Percentiles rank a stretch among this genome's conserved stretches.
phyloP scores from a whole-genome alignment of 768 basidiomycete genomes.

The Naganishia randhawae region DNA sequence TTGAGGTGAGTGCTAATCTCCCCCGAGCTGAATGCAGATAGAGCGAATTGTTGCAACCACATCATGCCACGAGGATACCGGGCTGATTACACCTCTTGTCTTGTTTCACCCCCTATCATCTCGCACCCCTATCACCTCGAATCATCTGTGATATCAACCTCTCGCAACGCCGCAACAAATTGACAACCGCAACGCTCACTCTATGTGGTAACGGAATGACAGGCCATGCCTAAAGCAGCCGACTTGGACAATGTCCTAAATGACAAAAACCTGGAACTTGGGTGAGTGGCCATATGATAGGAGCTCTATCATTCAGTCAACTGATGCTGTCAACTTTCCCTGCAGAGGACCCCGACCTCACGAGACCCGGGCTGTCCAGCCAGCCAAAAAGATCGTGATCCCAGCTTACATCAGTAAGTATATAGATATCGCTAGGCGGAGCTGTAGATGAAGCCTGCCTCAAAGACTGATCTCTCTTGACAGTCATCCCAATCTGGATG shows the following conservation, averaged over 20 bases:
- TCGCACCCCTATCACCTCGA: neutral
- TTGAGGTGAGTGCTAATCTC: constrained; percentile 7
- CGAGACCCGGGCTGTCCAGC: constrained; percentile 13
- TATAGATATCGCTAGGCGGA: neutral
- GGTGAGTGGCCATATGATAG: neutral
- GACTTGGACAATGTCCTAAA: constrained; percentile 15
- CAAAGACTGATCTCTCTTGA: neutral
- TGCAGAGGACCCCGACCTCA: constrained; percentile 2
- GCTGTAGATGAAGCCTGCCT: neutral
- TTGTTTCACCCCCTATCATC: neutral
- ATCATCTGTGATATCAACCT: neutral
- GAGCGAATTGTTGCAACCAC: too few relatives aligned
- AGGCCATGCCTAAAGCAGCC: constrained; percentile 15
- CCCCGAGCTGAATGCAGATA: neutral
- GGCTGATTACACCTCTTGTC: neutral
- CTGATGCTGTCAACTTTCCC: neutral
- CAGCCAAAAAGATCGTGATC: constrained; percentile 14
- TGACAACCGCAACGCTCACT: neutral
- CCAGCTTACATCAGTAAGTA: constrained; percentile 22
- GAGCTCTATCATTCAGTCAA: neutral
- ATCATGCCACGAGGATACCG: neutral
- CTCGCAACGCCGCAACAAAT: neutral
- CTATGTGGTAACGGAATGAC: neutral
- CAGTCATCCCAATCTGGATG: constrained; percentile 80
- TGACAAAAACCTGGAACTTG: constrained; percentile 17